Evolutionary conservation across 176 grass and related monocot genomes (phyloP), one percentile per base, ranked within the genome.

Genomic region (Neostapfia colusana): DNA sequence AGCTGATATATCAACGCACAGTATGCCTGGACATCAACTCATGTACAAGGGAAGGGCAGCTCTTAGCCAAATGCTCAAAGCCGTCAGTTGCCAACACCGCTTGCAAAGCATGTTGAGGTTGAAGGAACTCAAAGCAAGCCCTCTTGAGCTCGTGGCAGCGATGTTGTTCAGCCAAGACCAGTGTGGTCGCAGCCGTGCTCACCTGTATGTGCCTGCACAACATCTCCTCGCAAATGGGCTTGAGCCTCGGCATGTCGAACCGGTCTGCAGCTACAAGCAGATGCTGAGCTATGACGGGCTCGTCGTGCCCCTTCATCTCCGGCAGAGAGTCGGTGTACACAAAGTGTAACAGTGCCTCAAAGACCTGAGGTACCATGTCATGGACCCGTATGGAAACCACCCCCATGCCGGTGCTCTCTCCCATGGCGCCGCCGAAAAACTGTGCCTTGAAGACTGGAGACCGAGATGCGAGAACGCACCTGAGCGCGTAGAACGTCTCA

Each of bases 401-500:
- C 42, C 9, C 42, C 14, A 4, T 48, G 45, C 45, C 2, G 45
- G 45, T 16, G 12, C 45, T 14, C 8, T 84, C 84, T 10, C 78
- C 58, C 88, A 87, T 87, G 20, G 41, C 41, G 21, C 88, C 80
- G 25, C 88, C 80, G 25, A 57, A 82, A 10, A 90, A 68, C 35
- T 86, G 49, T 2, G 74, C 88, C 48, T 21, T 72, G 48, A 67
- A 67, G 3, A 67, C 37, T 0, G 38, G 17, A 5, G 64, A 67
- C 38, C 49, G 18, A 1, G 69, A 49, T 10, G 31, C 69, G 2
- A 72, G 69, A 2, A 55, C 10, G 49, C 34, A 72, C 2, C 69
- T 34, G 20, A 55, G 48, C 3, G 31, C 48, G 7, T 0, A 4
- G 9, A 70, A 70, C 26, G 7, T 50, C 44, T 31, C 44, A 0